Conservation (phyloP, 495 filamentous ascomycete genomes). For the Astrothelium macrocarpum region DNA sequence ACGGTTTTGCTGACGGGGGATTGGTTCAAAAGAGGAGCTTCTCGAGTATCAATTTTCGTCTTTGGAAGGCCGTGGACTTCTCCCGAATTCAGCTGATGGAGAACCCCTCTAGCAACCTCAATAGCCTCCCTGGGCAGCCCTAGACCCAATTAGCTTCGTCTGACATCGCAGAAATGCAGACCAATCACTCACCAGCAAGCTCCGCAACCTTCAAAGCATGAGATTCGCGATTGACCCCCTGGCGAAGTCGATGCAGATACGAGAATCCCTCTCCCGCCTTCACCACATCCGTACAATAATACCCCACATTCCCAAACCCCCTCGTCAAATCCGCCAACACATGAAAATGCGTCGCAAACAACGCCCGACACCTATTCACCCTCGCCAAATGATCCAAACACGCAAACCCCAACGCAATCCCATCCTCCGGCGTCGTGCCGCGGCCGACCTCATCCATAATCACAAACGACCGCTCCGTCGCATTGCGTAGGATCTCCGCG, state of each 20-base stretch:
- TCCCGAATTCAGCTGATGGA: slow-evolving; percentile 16
- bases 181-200: slow-evolving; percentile 51
- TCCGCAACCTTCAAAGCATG: slow-evolving; percentile 90
- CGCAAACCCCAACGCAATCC: slow-evolving; percentile 80
- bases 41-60: not conserved
- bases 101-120: slow-evolving; percentile 29
- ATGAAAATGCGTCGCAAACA: slow-evolving; percentile 97
- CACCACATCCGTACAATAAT: slow-evolving; percentile 84
- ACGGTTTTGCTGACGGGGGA: not conserved
- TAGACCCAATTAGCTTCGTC: slow-evolving; percentile 5
- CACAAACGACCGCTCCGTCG: slow-evolving; percentile 69
- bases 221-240: slow-evolving; percentile 73
- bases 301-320: slow-evolving; percentile 54
- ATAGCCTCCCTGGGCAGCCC: slow-evolving; percentile 37
- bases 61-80: not conserved
- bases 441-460: slow-evolving; percentile 98
- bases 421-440: slow-evolving; percentile 87
- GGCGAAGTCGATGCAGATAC: slow-evolving; percentile 73
- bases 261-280: slow-evolving; percentile 61
- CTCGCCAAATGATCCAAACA: slow-evolving; percentile 71
- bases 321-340: slow-evolving; percentile 65
- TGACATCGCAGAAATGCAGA: not conserved
- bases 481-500: slow-evolving; percentile 55
- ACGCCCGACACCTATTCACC: slow-evolving; percentile 62
- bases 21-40: not conserved